A percentile compares a stretch with the other conserved stretches of the same genome.
These are phyloP conservation scores for Zoysia matrella DNA, from an alignment of 202 grass and related monocot species.

Conservation along the genomic window DNA sequence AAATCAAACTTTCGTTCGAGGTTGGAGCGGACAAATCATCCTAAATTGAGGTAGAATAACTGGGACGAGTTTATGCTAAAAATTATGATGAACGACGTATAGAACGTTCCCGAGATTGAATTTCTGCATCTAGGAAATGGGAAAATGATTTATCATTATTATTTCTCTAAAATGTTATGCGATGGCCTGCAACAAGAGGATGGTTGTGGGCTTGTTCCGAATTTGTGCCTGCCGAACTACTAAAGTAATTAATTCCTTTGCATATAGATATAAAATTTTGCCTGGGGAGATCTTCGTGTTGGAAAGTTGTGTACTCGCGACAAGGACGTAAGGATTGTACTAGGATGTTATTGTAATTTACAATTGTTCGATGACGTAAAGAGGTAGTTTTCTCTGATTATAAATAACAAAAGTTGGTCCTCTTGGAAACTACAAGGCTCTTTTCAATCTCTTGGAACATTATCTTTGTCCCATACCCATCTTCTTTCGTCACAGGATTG, in stretches of 20 bases:
- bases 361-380: background rate
- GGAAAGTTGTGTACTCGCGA: constrained; percentile 4
- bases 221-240: too few relatives aligned
- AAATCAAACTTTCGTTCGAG: too few relatives aligned
- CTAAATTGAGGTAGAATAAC: background rate
- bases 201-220: too few relatives aligned
- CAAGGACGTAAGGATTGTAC: constrained; percentile 12
- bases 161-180: too few relatives aligned
- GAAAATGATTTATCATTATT: too few relatives aligned
- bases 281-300: background rate
- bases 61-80: background rate
- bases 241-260: background rate
- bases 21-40: background rate
- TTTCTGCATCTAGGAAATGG: too few relatives aligned
- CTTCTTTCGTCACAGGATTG: background rate
- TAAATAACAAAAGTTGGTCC: background rate
- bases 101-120: too few relatives aligned
- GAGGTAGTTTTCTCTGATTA: background rate
- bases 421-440: constrained; percentile 19
- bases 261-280: background rate
- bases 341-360: background rate
- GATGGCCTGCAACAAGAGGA: too few relatives aligned
- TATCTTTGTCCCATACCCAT: background rate
- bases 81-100: too few relatives aligned
- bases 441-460: background rate